Evolutionary conservation across 306 rosid genomes (phyloP).

Genomic region (Hippophae rhamnoides): DNA sequence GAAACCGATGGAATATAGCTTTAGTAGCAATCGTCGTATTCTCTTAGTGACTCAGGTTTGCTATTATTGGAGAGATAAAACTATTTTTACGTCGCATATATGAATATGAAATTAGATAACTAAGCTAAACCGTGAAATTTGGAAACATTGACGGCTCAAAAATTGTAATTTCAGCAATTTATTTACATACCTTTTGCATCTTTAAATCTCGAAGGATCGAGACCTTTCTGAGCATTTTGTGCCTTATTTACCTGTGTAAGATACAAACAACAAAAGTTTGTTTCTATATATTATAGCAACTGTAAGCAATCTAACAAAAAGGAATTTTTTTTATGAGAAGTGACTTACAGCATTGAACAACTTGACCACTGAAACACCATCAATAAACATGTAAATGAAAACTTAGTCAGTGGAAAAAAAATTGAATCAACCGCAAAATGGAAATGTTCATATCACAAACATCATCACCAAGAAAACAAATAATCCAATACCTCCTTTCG

Average conservation of each 20-base stretch:
- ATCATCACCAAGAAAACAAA: slow-evolving; percentile 1
- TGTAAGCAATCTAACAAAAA: slow-evolving; percentile 6
- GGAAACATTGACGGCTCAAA: slow-evolving; percentile 1
- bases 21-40: background rate
- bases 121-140: background rate
- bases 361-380: slow-evolving; percentile 73
- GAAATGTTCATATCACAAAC: background rate
- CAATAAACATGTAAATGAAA: slow-evolving; percentile 24
- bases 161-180: slow-evolving; percentile 4
- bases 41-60: background rate
- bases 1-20: background rate
- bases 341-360: slow-evolving; percentile 91
- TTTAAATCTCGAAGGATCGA: slow-evolving; percentile 59
- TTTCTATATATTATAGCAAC: slow-evolving; percentile 2
- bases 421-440: background rate
- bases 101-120: background rate
- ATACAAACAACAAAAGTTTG: slow-evolving; percentile 9
- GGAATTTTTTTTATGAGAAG: background rate
- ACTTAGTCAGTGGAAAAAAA: slow-evolving; percentile 28
- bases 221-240: slow-evolving; percentile 72
- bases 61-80: background rate
- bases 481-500: slow-evolving; percentile 69
- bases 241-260: slow-evolving; percentile 86
- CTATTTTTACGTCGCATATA: background rate
- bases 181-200: slow-evolving; percentile 71